Evolutionary conservation across 2,329 filamentous ascomycete species (phyloP).

Genomic region (Emergomyces pasteurianus): DNA sequence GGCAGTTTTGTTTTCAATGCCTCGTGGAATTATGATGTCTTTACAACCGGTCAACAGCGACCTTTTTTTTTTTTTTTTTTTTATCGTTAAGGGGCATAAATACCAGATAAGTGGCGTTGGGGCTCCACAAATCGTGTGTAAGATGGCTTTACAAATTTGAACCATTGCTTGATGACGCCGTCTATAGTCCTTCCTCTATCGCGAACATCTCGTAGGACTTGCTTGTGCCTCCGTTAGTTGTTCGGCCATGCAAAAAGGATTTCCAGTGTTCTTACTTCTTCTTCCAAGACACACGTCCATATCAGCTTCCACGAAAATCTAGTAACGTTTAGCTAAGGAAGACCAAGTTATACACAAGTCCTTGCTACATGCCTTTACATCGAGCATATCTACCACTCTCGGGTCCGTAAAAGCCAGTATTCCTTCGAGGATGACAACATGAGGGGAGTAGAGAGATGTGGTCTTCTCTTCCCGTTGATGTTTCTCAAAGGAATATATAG

Average conservation of each 20-base stretch:
- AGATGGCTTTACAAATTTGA: slow-evolving; percentile 89
- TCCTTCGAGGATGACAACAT: slow-evolving; percentile 88
- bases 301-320: slow-evolving; percentile 95
- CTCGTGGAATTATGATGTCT: slow-evolving; percentile 90
- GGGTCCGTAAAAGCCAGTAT: slow-evolving; percentile 90
- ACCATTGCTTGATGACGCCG: slow-evolving; percentile 98
- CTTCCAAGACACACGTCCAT: slow-evolving; percentile 84
- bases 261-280: slow-evolving; percentile 53
- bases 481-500: slow-evolving; percentile 88
- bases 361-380: slow-evolving; percentile 60
- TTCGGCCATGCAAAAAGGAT: not conserved
- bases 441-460: slow-evolving; percentile 86
- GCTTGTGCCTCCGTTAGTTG: slow-evolving; percentile 15
- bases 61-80: not conserved
- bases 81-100: slow-evolving; percentile 13
- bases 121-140: slow-evolving; percentile 90
- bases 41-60: slow-evolving; percentile 5
- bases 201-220: slow-evolving; percentile 75
- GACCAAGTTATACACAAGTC: not conserved
- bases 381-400: slow-evolving; percentile 71
- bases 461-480: slow-evolving; percentile 70
- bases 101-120: slow-evolving; percentile 72
- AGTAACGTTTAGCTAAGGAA: slow-evolving; percentile 9
- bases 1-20: slow-evolving; percentile 87
- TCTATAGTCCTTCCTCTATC: slow-evolving; percentile 86